Evolutionary conservation across 2,329 filamentous ascomycete genomes (phyloP).

Genomic region (Hypoxylon sp.): DNA sequence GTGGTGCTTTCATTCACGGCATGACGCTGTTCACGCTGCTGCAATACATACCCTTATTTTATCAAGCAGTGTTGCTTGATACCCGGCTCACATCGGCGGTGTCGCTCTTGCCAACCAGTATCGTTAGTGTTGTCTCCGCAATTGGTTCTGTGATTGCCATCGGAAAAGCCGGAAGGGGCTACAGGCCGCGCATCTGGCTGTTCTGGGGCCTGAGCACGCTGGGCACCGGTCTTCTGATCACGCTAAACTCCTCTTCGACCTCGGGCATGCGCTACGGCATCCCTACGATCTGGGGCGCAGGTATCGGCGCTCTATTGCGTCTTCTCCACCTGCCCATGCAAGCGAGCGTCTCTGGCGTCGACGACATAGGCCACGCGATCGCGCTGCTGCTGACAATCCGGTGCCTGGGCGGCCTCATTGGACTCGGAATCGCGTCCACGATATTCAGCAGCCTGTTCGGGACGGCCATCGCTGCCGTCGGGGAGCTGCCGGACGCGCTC

Average conservation of each 20-base stretch:
- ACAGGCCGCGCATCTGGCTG: conserved; percentile 42
- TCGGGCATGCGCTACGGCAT: conserved; percentile 38
- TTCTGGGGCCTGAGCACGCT: conserved; percentile 41
- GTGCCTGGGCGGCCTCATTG: conserved; percentile 54
- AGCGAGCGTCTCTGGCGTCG: conserved; percentile 49
- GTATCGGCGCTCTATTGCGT: conserved; percentile 41
- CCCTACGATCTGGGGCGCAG: conserved; percentile 47
- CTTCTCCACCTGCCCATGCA: conserved; percentile 49
- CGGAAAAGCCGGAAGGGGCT: conserved; percentile 32
- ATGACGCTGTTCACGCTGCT: conserved; percentile 47
- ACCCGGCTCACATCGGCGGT: conserved; percentile 47
- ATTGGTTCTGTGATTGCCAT: conserved; percentile 37
- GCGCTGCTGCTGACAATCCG: conserved; percentile 52
- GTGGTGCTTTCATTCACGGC: conserved; percentile 50
- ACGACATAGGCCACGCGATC: conserved; percentile 53
- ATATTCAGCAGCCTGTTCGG: conserved; percentile 52
- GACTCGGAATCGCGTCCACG: conserved; percentile 52
- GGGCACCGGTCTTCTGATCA: conserved; percentile 41
- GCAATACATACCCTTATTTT: conserved; percentile 52
- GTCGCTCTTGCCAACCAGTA: conserved; percentile 44
- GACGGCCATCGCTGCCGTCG: conserved; percentile 32
- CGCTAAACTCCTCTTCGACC: conserved; percentile 37
- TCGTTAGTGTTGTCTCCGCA: conserved; percentile 32
- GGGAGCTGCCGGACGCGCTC: conserved; percentile 33
- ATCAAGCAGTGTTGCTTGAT: conserved; percentile 51